phyloP scores from a whole-genome alignment of 306 rosid species.

The Sicyos baderoa region DNA sequence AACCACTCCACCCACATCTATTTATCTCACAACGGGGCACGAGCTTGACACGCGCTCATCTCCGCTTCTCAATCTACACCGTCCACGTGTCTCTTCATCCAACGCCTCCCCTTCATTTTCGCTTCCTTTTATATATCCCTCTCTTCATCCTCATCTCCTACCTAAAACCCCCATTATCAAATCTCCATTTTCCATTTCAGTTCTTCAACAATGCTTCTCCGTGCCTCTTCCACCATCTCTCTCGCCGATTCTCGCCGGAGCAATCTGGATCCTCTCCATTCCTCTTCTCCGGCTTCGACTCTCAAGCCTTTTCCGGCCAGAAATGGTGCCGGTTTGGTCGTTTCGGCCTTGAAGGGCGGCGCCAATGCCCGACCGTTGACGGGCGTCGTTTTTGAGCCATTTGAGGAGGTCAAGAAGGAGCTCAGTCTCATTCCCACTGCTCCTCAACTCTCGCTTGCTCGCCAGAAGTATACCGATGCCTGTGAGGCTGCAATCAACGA shows the following conservation, averaged over 20 bases:
- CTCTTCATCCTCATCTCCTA: neutral
- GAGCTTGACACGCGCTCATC: slow-evolving; percentile 62
- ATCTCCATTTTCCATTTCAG: neutral
- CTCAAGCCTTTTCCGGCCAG: slow-evolving; percentile 27
- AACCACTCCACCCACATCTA: neutral
- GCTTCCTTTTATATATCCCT: neutral
- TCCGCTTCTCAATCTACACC: slow-evolving; percentile 20
- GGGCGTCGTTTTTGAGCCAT: slow-evolving; percentile 86
- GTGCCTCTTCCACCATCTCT: slow-evolving; percentile 35
- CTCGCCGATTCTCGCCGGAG: slow-evolving; percentile 28
- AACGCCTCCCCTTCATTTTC: slow-evolving; percentile 23
- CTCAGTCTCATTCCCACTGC: slow-evolving; percentile 68
- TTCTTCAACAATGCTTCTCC: slow-evolving; percentile 41
- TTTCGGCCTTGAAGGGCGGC: slow-evolving; percentile 52
- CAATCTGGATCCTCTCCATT: slow-evolving; percentile 22
- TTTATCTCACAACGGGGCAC: slow-evolving; percentile 23
- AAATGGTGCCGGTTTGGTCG: slow-evolving; percentile 16
- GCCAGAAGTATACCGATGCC: slow-evolving; percentile 47
- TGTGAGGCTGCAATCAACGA: slow-evolving; percentile 79
- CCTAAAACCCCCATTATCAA: slow-evolving; percentile 1
- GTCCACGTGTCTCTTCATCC: slow-evolving; percentile 35
- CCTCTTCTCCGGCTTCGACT: slow-evolving; percentile 19
- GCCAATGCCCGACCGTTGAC: slow-evolving; percentile 41
- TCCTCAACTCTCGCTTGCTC: slow-evolving; percentile 71
- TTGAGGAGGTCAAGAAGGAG: slow-evolving; percentile 89